A percentile compares a stretch with the other conserved stretches of the same genome.
Conservation (phyloP, 2,329 filamentous ascomycete genomes). For the Dothideomycetes sp. region DNA sequence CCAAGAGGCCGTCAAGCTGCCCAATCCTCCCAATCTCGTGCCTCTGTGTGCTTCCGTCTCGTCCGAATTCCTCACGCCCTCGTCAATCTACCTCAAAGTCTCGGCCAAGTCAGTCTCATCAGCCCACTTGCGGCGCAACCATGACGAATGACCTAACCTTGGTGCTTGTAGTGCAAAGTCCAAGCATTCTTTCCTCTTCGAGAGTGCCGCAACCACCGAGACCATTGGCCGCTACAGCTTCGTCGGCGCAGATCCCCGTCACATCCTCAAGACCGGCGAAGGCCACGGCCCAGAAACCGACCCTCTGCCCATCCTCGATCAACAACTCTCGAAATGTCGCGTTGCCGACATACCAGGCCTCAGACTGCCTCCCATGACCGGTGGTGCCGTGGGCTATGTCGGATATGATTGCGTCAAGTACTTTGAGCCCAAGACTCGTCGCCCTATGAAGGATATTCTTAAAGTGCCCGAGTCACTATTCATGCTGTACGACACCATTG, state of each 20-base stretch:
- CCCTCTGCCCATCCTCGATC: constrained; percentile 72
- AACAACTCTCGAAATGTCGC: constrained; percentile 67
- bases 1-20: constrained; percentile 39
- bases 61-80: constrained; percentile 87
- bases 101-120: constrained; percentile 55
- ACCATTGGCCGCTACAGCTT: constrained; percentile 94
- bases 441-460: constrained; percentile 72
- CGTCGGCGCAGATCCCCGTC: constrained; percentile 62
- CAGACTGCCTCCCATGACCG: constrained; percentile 74
- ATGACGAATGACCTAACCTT: constrained; percentile 13
- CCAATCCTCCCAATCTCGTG: constrained; percentile 64
- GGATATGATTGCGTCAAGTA: constrained; percentile 96
- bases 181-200: constrained; percentile 85
- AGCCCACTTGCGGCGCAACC: constrained; percentile 5
- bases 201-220: constrained; percentile 85
- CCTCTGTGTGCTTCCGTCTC: constrained; percentile 77
- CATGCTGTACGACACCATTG: constrained; percentile 91
- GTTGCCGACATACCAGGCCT: constrained; percentile 78
- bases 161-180: constrained; percentile 43
- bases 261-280: constrained; percentile 77
- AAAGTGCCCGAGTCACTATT: constrained; percentile 88
- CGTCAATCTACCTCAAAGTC: constrained; percentile 89
- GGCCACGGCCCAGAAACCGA: constrained; percentile 78
- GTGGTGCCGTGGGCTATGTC: constrained; percentile 91
- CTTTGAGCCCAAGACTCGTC: constrained; percentile 94